Conservation (phyloP, 345 rosid genomes). For the Rhodamnia argentea region DNA sequence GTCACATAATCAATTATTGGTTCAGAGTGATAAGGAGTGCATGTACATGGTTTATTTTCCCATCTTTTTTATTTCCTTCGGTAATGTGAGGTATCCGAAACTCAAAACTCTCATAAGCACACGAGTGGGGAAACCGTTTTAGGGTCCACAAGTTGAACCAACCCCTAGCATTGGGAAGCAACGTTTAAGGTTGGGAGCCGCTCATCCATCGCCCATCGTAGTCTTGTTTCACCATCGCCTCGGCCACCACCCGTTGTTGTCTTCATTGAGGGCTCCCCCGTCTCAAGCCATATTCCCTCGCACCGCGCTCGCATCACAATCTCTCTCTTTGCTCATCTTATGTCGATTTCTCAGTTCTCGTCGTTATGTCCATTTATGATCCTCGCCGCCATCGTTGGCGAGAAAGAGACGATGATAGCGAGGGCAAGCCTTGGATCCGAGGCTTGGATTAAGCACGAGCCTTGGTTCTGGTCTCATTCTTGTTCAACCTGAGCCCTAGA, state of each 20-base stretch:
- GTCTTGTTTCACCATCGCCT: neutral
- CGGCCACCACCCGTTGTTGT: neutral
- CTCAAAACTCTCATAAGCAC: neutral
- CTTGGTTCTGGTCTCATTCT: neutral
- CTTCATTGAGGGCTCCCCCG: neutral
- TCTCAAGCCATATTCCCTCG: neutral
- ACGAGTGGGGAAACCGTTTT: neutral
- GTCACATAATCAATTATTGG: neutral
- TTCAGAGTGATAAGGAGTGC: neutral
- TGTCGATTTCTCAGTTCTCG: neutral
- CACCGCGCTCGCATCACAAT: neutral
- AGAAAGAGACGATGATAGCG: neutral
- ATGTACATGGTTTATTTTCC: neutral
- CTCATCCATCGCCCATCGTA: neutral
- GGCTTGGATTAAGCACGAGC: neutral
- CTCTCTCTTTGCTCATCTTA: neutral
- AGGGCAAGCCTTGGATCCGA: neutral
- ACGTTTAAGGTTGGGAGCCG: neutral
- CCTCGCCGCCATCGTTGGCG: neutral
- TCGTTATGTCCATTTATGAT: neutral
- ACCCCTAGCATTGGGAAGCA: neutral
- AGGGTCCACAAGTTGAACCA: neutral
- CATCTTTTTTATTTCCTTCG: neutral
- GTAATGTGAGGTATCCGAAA: neutral
- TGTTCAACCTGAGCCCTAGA: neutral